Conservation (phyloP, 176 grass and related monocot genomes). For the Hsuehochloa calcarea region DNA sequence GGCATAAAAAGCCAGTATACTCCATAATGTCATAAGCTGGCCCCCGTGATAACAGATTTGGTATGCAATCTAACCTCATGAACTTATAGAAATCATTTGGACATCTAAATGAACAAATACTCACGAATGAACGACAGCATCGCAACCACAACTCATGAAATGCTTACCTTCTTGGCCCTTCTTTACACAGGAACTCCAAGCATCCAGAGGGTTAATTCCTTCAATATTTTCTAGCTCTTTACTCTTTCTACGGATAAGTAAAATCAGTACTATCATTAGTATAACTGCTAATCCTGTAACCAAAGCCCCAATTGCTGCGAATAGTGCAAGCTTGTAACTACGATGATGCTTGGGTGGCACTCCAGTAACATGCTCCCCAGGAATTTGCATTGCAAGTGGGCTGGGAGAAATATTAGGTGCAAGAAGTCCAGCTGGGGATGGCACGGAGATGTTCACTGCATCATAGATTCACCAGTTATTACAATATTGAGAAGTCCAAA, state of each 20-base stretch:
- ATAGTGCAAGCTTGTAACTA: slow-evolving; percentile 51
- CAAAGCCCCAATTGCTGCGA: slow-evolving; percentile 62
- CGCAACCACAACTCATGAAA: background rate
- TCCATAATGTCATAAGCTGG: background rate
- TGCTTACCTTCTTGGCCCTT: slow-evolving; percentile 70
- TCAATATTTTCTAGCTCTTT: slow-evolving; percentile 70
- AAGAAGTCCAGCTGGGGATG: slow-evolving; percentile 23
- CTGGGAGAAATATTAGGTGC: slow-evolving; percentile 56
- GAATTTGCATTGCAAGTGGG: slow-evolving; percentile 51
- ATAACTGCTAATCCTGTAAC: slow-evolving; percentile 68
- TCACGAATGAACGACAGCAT: background rate
- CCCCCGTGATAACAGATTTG: background rate
- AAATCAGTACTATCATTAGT: slow-evolving; percentile 67
- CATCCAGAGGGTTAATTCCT: slow-evolving; percentile 34
- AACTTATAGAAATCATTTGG: background rate
- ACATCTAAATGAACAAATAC: slow-evolving; percentile 13
- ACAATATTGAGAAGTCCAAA: background rate
- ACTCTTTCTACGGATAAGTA: slow-evolving; percentile 79
- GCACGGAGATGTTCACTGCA: slow-evolving; percentile 64
- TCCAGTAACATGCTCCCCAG: slow-evolving; percentile 46
- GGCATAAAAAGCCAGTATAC: background rate
- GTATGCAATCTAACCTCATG: background rate
- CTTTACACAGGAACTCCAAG: slow-evolving; percentile 46
- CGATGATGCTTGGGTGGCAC: slow-evolving; percentile 54
- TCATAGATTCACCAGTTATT: slow-evolving; percentile 35